phyloP scores from a whole-genome alignment of 441 rosid genomes.

The Arabidopsis lyrata region DNA sequence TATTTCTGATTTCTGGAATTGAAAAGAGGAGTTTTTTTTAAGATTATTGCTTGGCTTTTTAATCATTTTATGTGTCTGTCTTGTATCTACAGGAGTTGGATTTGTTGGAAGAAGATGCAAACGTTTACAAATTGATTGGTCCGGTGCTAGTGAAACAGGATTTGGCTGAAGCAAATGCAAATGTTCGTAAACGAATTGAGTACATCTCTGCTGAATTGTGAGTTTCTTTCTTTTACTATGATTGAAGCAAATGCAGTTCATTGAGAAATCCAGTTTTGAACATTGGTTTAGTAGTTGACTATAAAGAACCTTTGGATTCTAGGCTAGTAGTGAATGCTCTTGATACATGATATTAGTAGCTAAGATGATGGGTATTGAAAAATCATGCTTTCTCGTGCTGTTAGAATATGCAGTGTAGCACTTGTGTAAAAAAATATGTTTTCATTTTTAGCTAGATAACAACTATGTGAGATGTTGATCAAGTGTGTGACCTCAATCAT shows the following conservation, averaged over 20 bases:
- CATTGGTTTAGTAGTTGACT: not conserved
- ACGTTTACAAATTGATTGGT: conserved; percentile 91
- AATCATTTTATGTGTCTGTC: not conserved
- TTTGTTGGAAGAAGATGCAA: conserved; percentile 80
- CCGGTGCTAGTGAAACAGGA: conserved; percentile 98
- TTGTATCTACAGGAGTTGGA: conserved; percentile 70
- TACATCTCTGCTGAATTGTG: conserved; percentile 94
- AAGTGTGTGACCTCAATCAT: conserved; percentile 16
- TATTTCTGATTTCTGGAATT: conserved; percentile 2
- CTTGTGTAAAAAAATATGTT: not conserved
- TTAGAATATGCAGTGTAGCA: conserved; percentile 13
- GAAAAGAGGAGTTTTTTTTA: not conserved
- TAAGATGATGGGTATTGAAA: not conserved
- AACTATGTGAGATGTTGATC: conserved; percentile 7
- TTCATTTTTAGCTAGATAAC: conserved; percentile 1
- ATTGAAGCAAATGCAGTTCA: conserved; percentile 17
- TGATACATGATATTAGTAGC: not conserved
- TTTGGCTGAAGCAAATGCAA: conserved; percentile 97
- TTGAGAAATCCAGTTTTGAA: not conserved
- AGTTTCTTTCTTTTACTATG: conserved; percentile 26
- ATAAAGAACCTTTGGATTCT: not conserved
- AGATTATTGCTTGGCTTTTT: not conserved
- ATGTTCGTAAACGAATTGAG: conserved; percentile 92
- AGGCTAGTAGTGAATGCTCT: conserved; percentile 3
- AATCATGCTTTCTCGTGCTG: not conserved